A percentile compares a stretch with the other conserved stretches of the same genome.
Conservation (phyloP, 805 yeast genomes). For the Blastobotrys attinorum region DNA sequence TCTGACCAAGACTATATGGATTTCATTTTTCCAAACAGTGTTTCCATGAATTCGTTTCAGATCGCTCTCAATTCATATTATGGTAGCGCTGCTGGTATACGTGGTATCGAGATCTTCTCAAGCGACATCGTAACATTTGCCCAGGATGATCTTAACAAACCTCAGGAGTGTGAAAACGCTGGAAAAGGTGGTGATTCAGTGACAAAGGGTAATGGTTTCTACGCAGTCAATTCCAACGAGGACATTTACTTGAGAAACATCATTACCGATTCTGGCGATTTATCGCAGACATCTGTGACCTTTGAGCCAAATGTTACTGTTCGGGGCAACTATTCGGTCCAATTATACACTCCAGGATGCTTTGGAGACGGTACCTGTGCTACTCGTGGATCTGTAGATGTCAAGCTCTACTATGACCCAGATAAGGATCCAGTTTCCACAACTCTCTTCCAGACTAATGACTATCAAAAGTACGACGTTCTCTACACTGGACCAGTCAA, state of each 20-base stretch:
- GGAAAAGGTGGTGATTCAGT: slow-evolving; percentile 27
- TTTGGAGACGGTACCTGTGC: slow-evolving; percentile 55
- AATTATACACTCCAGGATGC: slow-evolving; percentile 87
- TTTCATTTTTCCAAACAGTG: slow-evolving; percentile 65
- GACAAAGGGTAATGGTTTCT: slow-evolving; percentile 26
- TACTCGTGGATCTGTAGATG: slow-evolving; percentile 70
- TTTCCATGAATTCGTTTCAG: slow-evolving; percentile 54
- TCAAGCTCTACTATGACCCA: slow-evolving; percentile 48
- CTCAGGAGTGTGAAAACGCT: slow-evolving; percentile 46
- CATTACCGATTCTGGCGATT: slow-evolving; percentile 24
- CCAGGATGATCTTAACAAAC: slow-evolving; percentile 58
- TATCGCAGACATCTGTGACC: slow-evolving; percentile 34
- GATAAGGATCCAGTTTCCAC: slow-evolving; percentile 34
- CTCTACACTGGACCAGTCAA: slow-evolving; percentile 54
- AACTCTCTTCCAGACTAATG: slow-evolving; percentile 71
- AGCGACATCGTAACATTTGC: slow-evolving; percentile 54
- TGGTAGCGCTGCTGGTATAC: slow-evolving; percentile 60
- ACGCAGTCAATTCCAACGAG: background rate
- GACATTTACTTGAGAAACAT: slow-evolving; percentile 22
- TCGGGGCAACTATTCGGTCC: slow-evolving; percentile 67
- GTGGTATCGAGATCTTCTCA: slow-evolving; percentile 60
- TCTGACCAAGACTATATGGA: slow-evolving; percentile 54
- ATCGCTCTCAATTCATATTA: slow-evolving; percentile 59
- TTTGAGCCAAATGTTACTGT: slow-evolving; percentile 63
- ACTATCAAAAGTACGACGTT: slow-evolving; percentile 70